Conservation (phyloP, 768 basidiomycete genomes). For the Boletus subparvulus region DNA sequence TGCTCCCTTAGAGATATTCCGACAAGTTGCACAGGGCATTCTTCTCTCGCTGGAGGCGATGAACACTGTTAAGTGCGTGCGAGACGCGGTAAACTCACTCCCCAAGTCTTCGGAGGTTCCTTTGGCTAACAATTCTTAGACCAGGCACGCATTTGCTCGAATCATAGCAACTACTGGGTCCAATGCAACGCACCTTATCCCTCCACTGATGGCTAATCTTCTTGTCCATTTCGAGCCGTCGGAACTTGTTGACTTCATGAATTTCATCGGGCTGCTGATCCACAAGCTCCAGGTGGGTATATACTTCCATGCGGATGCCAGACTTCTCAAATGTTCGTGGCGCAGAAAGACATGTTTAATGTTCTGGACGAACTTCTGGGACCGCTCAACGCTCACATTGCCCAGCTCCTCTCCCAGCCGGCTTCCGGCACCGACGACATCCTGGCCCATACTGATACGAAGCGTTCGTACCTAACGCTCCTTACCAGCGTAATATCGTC, state of each 20-base stretch:
- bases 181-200: conserved; percentile 82
- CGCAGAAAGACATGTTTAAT: conserved; percentile 77
- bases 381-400: conserved; percentile 83
- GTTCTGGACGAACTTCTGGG: conserved; percentile 89
- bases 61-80: conserved; percentile 81
- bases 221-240: conserved; percentile 88
- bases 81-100: conserved; percentile 76
- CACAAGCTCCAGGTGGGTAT: conserved; percentile 80
- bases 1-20: conserved; percentile 77
- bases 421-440: conserved; percentile 86
- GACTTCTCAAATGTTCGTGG: background rate
- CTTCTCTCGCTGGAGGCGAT: conserved; percentile 84
- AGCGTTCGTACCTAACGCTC: conserved; percentile 83
- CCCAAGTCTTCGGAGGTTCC: background rate
- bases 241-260: conserved; percentile 93
- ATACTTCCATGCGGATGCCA: background rate
- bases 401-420: conserved; percentile 74
- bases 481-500: conserved; percentile 78
- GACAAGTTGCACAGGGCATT: conserved; percentile 82
- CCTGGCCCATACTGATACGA: conserved; percentile 74
- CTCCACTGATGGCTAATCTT: conserved; percentile 86
- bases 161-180: conserved; percentile 89
- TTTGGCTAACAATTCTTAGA: conserved; percentile 45
- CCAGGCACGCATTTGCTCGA: conserved; percentile 89
- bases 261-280: conserved; percentile 87